Evolutionary conservation across 768 basidiomycete genomes (phyloP), one percentile per base, ranked within the genome.

Genomic region (Mycena amicta): DNA sequence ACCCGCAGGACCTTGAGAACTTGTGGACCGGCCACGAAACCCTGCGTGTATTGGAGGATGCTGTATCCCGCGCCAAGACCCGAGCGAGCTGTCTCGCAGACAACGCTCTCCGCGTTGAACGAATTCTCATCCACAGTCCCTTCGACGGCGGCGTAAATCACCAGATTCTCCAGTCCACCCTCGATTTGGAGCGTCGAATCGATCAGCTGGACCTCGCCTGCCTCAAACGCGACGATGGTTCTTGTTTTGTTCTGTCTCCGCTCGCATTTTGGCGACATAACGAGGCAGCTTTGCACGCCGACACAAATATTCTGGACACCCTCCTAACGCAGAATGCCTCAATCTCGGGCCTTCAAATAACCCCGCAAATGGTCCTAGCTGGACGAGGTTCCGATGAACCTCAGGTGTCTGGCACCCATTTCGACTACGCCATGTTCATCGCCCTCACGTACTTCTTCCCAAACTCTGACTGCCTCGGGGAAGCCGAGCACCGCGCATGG

Each of bases 391-490:
- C 76, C 16, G 78, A 76, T 50, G 83, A 87, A 53, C 80, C 80
- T 47, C 78, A 80, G 56, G 73, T 72, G 52, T 71, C 72, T n/a
- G 69, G 72, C 30, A 72, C 76, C n/a, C 77, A 78, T 56, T 78
- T 86, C 50, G 86, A 89, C 66, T 82, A 79, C 59, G 88, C 90
- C 47, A 82, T 78, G 52, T 90, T 86, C 67, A 80, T 94, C 20
- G 90, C 87, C 16, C 77, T 93, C 57, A 92, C 91, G 0, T 94
- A 91, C 71, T 87, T 92, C 73, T 92, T 95, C 68, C 85, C 83
- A 2, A 88, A 92, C 63, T 81, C 77, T 16, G 85, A 89, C 62
- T 93, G 92, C 72, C 72, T 86, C 61, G 80, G 80, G 39, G 80
- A 78, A 53, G 70, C 76, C 13, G 87, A 87, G 39, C 92, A 90